Conservation (phyloP, 2,329 filamentous ascomycete genomes). For the Colletotrichum australisinense region DNA sequence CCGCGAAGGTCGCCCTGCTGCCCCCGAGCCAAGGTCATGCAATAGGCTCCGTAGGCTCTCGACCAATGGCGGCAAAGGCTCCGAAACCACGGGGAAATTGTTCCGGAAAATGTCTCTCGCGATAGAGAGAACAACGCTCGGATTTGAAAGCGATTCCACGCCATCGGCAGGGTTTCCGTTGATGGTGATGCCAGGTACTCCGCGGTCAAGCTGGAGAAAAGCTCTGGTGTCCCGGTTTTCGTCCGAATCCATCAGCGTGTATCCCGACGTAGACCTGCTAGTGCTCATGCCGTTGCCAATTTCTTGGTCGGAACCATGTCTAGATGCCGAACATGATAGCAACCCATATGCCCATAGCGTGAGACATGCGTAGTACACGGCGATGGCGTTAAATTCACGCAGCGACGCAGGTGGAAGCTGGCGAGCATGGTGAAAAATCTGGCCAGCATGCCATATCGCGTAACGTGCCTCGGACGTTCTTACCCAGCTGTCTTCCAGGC, state of each 20-base stretch:
- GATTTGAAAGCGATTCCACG: conserved; percentile 22
- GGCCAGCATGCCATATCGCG: conserved; percentile 43
- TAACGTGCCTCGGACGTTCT: conserved; percentile 47
- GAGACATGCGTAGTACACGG: conserved; percentile 43
- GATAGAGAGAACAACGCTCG: conserved; percentile 23
- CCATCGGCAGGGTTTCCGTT: conserved; percentile 30
- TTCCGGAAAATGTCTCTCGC: conserved; percentile 20
- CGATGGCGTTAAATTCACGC: conserved; percentile 40
- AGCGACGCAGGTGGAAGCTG: conserved; percentile 36
- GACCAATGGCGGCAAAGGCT: conserved; percentile 27
- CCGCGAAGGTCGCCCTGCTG: conserved; percentile 25
- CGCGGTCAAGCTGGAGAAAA: conserved; percentile 31
- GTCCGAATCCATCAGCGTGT: conserved; percentile 31
- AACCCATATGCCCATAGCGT: conserved; percentile 42
- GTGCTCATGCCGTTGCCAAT: neutral
- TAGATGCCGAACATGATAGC: conserved; percentile 14
- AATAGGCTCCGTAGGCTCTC: conserved; percentile 27
- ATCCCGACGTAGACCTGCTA: neutral
- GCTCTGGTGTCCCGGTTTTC: conserved; percentile 32
- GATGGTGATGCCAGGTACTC: conserved; percentile 24
- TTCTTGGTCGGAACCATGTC: conserved; percentile 19
- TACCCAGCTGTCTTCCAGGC: conserved; percentile 48
- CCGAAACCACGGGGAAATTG: conserved; percentile 33
- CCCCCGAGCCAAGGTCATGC: conserved; percentile 27
- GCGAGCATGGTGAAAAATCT: conserved; percentile 40